Conservation (phyloP, 31 red algal species). For the Asparagopsis taxiformis region DNA sequence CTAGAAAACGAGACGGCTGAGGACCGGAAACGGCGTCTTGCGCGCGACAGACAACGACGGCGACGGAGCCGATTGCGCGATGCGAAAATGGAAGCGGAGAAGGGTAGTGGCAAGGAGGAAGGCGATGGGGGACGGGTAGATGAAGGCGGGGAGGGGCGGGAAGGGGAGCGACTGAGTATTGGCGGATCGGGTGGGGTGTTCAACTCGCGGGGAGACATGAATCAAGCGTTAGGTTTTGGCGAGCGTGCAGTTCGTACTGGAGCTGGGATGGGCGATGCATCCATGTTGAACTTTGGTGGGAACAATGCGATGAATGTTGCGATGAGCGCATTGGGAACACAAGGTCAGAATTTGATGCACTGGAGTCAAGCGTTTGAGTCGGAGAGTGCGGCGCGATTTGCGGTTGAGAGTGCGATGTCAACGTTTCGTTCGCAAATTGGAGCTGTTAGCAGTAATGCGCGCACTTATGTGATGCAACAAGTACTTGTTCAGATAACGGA, state of each 20-base stretch:
- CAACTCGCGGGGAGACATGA: background rate
- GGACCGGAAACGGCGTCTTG: conserved; percentile 29
- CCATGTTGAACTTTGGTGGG: background rate
- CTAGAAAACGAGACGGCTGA: conserved; percentile 22
- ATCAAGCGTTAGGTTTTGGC: background rate
- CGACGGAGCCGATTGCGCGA: conserved; percentile 22
- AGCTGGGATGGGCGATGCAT: background rate
- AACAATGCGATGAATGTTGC: conserved; percentile 6
- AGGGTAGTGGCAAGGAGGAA: background rate
- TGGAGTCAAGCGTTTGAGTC: conserved; percentile 56
- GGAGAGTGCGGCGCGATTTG: conserved; percentile 32
- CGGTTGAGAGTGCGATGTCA: conserved; percentile 24
- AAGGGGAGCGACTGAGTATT: too few relatives aligned
- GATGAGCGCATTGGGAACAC: background rate
- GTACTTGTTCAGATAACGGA: conserved; percentile 5
- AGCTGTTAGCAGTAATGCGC: background rate
- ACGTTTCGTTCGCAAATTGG: conserved; percentile 27
- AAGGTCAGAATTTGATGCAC: conserved; percentile 1
- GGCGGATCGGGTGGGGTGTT: background rate
- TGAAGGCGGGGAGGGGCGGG: conserved; percentile 1
- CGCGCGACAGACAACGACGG: conserved; percentile 45
- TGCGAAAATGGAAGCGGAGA: conserved; percentile 2
- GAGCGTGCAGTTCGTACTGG: background rate
- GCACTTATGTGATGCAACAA: conserved; percentile 31
- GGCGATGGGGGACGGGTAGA: background rate